Evolutionary conservation across 495 filamentous ascomycete species (phyloP).

Genomic region (Xylaria flabelliformis): DNA sequence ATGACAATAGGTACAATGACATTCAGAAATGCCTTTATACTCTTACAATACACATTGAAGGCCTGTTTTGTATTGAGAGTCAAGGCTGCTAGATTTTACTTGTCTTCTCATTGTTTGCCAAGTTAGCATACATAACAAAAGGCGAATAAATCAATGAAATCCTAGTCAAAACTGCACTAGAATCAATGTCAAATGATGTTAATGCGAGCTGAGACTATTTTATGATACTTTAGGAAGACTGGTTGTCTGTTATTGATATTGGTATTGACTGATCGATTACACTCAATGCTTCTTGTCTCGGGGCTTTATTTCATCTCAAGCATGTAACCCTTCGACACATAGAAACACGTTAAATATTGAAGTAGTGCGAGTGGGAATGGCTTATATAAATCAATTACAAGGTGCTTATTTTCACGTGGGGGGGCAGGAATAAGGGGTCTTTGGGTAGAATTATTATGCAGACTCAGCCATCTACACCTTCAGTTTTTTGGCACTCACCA

Average conservation of each 20-base stretch:
- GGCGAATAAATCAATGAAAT: neutral
- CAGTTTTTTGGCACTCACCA: too few species aligned
- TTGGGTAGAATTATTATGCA: too few species aligned
- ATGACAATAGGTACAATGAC: neutral
- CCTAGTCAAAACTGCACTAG: neutral
- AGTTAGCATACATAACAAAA: neutral
- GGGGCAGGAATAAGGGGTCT: too few species aligned
- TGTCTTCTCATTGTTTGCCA: neutral
- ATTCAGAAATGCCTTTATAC: neutral
- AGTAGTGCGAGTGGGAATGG: too few species aligned
- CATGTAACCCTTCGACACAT: too few species aligned
- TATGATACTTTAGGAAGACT: neutral
- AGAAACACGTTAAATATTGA: too few species aligned
- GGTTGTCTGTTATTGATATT: neutral
- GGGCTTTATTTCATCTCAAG: too few species aligned
- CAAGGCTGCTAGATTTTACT: neutral
- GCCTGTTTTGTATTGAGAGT: neutral
- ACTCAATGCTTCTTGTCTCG: too few species aligned
- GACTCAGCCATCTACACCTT: too few species aligned
- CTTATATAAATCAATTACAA: too few species aligned
- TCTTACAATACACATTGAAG: neutral
- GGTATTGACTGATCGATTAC: neutral
- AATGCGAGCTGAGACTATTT: neutral
- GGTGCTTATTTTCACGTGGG: too few species aligned
- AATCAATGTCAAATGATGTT: too few species aligned